Evolutionary conservation across 225 moss, liverwort and hornwort genomes (phyloP), one percentile per base, ranked within the genome.

Genomic region (Pleurozium schreberi): DNA sequence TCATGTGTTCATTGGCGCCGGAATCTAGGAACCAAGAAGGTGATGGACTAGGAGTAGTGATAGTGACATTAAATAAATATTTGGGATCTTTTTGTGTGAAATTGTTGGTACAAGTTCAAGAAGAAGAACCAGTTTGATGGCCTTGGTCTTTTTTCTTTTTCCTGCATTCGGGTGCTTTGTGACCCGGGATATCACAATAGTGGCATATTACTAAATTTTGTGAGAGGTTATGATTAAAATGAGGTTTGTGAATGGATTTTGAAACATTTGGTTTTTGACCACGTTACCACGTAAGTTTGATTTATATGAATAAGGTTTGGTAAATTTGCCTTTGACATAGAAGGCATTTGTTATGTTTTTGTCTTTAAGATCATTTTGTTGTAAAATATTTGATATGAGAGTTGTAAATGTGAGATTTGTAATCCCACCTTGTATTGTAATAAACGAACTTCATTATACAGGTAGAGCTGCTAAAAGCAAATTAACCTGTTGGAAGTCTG

Each of bases 1-100:
- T 71, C 71, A 71, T 71, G 2, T 43, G 27, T 0, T 71, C 27
- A 71, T 1, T 43, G 0, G 43, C 5, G 16, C 16, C 1, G 0
- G 27, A 71, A 43, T 71, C 43, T 71, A 43, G 0, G 9, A 71
- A 71, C 43, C 28, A 71, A 5, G 2, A 9, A 27, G 2, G 3
- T 43, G 28, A 71, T 0, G 9, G 5, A 9, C 5, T 1, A 27
- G 5, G 8, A 17, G 3, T 71, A 71, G 43, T 71, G 27, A 43
- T 1, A 43, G 5, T 27, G 43, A 27, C 43, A 43, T 28, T 71
- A 43, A 42, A 71, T 71, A 71, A 71, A 43, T 71, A 71, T 3
- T 1, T 71, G 2, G 17, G 28, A 28, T 71, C 43, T 27, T 71
- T 71, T 15, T 43, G 71, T 71, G 28, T 71, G 9, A 71, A 71